Evolutionary conservation across 2,329 filamentous ascomycete genomes (phyloP).

Genomic region (Phaeomoniella chlamydospora): DNA sequence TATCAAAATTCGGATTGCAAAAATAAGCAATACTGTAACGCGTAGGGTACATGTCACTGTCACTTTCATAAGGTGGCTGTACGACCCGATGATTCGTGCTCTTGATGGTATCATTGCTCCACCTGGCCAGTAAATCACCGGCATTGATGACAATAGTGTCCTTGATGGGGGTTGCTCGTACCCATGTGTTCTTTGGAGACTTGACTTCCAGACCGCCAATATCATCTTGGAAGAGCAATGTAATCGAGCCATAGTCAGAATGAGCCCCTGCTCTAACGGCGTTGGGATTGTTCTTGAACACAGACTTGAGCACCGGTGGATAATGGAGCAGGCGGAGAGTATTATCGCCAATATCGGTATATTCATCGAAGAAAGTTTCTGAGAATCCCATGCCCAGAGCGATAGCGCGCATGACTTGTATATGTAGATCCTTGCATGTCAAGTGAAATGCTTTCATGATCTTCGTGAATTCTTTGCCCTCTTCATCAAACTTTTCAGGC

Average conservation of each 20-base stretch:
- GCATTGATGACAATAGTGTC: slow-evolving; percentile 80
- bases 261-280: slow-evolving; percentile 69
- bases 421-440: slow-evolving; percentile 60
- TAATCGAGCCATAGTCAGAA: slow-evolving; percentile 46
- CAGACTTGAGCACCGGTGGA: slow-evolving; percentile 48
- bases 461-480: slow-evolving; percentile 48
- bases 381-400: slow-evolving; percentile 66
- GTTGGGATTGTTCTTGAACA: slow-evolving; percentile 52
- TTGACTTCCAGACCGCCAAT: slow-evolving; percentile 46
- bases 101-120: slow-evolving; percentile 85
- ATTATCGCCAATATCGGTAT: slow-evolving; percentile 55
- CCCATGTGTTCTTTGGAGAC: slow-evolving; percentile 61
- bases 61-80: slow-evolving; percentile 47
- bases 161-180: slow-evolving; percentile 70
- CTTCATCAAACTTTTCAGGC: slow-evolving; percentile 42
- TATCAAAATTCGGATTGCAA: slow-evolving; percentile 71
- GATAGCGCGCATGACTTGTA: slow-evolving; percentile 69
- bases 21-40: slow-evolving; percentile 87
- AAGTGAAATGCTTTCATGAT: slow-evolving; percentile 62
- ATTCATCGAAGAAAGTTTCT: slow-evolving; percentile 60
- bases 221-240: slow-evolving; percentile 40
- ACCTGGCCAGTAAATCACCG: slow-evolving; percentile 70
- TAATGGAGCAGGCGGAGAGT: slow-evolving; percentile 65
- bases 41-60: slow-evolving; percentile 44
- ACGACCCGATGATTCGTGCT: slow-evolving; percentile 84